Conservation (phyloP, 2,329 filamentous ascomycete genomes). For the Arthrocladium fulminans region DNA sequence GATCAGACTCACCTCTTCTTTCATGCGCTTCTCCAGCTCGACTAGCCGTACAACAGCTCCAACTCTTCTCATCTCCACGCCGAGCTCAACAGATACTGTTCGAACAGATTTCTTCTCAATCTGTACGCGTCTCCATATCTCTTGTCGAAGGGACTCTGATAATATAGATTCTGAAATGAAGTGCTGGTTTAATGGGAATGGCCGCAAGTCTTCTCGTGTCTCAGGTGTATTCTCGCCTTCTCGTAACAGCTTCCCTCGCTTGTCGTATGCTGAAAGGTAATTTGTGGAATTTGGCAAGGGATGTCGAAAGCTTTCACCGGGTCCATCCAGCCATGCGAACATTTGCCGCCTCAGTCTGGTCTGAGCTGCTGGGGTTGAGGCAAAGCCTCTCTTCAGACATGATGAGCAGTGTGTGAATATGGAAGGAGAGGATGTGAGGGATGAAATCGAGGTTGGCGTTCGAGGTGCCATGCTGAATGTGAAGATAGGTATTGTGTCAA, state of each 20-base stretch:
- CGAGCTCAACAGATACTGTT: constrained; percentile 65
- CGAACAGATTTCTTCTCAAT: constrained; percentile 60
- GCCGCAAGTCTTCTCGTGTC: constrained; percentile 32
- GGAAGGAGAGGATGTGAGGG: constrained; percentile 12
- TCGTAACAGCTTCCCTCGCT: constrained; percentile 40
- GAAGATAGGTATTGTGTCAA: background rate
- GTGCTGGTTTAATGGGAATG: constrained; percentile 64
- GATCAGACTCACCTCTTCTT: constrained; percentile 56
- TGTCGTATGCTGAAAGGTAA: constrained; percentile 48
- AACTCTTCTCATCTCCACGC: constrained; percentile 73
- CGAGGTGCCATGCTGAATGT: constrained; percentile 18
- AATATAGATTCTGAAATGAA: constrained; percentile 68
- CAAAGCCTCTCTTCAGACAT: constrained; percentile 21
- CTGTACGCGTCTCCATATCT: constrained; percentile 63
- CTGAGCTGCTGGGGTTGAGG: constrained; percentile 23
- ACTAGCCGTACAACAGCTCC: constrained; percentile 79
- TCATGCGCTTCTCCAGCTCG: constrained; percentile 73
- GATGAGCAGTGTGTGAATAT: constrained; percentile 21
- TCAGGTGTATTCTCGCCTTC: constrained; percentile 5
- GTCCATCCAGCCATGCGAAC: constrained; percentile 51
- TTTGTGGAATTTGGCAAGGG: constrained; percentile 45
- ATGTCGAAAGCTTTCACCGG: constrained; percentile 41
- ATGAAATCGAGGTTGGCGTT: constrained; percentile 14
- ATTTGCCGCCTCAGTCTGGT: constrained; percentile 48
- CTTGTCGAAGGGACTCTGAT: constrained; percentile 61